Base-by-base conservation (phyloP, 1,284 basidiomycete species). In the Irpex rosettiformis region DNA sequence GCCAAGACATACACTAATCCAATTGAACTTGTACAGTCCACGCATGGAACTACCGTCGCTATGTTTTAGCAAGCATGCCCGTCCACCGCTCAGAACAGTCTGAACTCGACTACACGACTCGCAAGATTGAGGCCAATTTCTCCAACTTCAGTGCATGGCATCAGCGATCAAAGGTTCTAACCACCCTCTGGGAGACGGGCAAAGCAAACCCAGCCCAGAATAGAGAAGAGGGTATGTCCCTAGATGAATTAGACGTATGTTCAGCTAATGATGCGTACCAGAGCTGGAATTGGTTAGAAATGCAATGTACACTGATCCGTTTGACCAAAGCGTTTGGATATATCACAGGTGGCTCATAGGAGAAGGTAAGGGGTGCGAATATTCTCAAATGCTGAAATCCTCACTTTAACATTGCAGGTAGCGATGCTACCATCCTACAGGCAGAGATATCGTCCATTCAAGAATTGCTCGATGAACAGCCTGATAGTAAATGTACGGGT, bases 131-230 rank as follows among this genome's bases (percentile, higher is more conserved):
- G 71, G 77, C 88, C 55, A 98, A 94, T 71, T 97, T 99, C 69
- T 96, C 93, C 52, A 99, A 99, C 72, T 99, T 98, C 71, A 96
- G 93, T 59, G 97, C 97, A 16, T 99, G 97, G 97, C 97, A 99
- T 73, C 94, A 96, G 65, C 85, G 97, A 25, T 92, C 94, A 1
- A 96, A 96, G 72, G 79, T 96, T 1, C 77, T 94, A 16, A 73
- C 79, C 0, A 79, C 79, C 3, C 68, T 93, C 4, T 96, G 93
- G 93, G 77, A 78, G 3, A 72, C 74, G 30, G 80, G 81, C 1
- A 75, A 79, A 52, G 70, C 83, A 16, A 79, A 85, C 60, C 75
- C 78, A 37, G 64, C 67, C 11, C 74, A 77, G 64, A 83, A 82
- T 27, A 84, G 83, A 66, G 85, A 90, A 66, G 77, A 85, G 69